Evolutionary conservation across 495 filamentous ascomycete genomes (phyloP), one percentile per base, ranked within the genome.

Genomic region (Opeltia flavorubescens): DNA sequence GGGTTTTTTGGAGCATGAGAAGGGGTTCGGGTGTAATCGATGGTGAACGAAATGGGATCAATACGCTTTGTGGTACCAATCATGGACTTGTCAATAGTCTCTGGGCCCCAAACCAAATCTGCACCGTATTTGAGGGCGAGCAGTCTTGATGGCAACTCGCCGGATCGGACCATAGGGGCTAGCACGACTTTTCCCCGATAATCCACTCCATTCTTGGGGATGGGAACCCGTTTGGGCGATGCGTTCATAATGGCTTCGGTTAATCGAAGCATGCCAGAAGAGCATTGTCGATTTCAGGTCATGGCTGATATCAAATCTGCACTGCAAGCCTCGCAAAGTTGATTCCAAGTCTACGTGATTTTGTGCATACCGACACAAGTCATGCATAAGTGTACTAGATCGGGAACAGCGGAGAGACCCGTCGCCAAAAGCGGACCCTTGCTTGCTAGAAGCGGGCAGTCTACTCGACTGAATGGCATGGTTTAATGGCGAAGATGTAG

Each of bases 31-130:
- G 77, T 79, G 68, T 83, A 95, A 59, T 96, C 93, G 61, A 96
- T 75, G 28, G 78, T 86, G 34, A 66, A 68, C 12, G 83, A 85
- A 28, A 71, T 69, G 9, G 80, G 68, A 63, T 95, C 94, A 49
- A 80, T 62, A 47, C 77, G 80, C 39, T 87, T 76, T 1, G 67
- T 76, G 15, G 86, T 82, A 48, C 91, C 93, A 56, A 95, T 93
- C 53, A 98, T 75, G 35, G 89, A 75, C 57, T 75, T 77, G 60
- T 96, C 91, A 50, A 98, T 80, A 1, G 86, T 95, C 65, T 98
- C 91, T 5, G 91, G 91, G 8, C 89, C 89, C 91, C 89, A 98
- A 48, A 96, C 91, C 12, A 96, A 74, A 59, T 96, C 91, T 35
- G 93, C 93, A 39, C 91, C 91, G 59, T 98, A 96, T 55, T 93